These are phyloP conservation scores for Fraxinus platypoda DNA, from an alignment of 305 asterid genomes.

Conservation along the genomic window DNA sequence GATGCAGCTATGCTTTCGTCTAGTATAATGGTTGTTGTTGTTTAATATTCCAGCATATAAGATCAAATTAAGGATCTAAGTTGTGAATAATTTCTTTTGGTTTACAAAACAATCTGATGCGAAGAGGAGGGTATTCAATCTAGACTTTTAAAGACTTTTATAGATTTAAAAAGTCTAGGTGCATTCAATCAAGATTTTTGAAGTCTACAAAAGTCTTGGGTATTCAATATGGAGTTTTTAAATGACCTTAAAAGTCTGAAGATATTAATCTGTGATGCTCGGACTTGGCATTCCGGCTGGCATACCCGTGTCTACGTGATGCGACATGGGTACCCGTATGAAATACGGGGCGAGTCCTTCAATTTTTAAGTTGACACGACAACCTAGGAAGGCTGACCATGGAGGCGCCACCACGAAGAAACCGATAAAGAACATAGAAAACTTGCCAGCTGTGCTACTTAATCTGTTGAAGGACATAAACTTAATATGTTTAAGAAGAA, in stretches of 20 bases:
- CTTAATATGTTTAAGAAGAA: background rate
- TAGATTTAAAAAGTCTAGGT: background rate
- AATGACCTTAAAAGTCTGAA: no score
- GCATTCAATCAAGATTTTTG: background rate
- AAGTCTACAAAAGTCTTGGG: background rate
- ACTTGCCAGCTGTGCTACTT: background rate
- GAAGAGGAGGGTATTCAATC: background rate
- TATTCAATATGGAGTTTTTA: background rate
- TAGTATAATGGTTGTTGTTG: slow-evolving; percentile 6
- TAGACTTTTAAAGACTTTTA: no score
- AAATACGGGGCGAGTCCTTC: no score
- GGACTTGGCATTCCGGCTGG: no score
- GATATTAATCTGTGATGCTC: no score
- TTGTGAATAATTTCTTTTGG: background rate
- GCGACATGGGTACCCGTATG: no score
- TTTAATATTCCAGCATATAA: slow-evolving; percentile 1
- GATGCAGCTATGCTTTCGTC: slow-evolving; percentile 11
- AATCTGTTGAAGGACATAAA: background rate
- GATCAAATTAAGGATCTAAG: slow-evolving; percentile 5
- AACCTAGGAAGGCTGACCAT: no score
- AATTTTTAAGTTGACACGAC: no score
- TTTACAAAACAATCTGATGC: background rate
- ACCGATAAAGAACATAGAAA: no score
- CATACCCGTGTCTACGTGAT: no score
- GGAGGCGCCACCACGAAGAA: no score